Conservation (phyloP, 2,329 filamentous ascomycete species). For the Exserohilum turcica region DNA sequence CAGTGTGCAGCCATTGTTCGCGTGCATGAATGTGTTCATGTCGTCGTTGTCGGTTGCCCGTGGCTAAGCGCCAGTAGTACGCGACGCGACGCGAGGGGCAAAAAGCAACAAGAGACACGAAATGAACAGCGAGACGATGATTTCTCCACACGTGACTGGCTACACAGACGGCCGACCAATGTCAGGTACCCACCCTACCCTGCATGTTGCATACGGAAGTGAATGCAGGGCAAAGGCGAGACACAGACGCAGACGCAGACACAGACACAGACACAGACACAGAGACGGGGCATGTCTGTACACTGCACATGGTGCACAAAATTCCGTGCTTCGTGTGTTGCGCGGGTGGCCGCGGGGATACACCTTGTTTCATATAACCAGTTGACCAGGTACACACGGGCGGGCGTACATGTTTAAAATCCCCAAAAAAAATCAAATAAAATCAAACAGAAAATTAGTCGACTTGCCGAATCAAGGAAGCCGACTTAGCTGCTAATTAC, state of each 20-base stretch:
- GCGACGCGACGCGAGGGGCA: too few species aligned
- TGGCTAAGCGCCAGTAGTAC: too few species aligned
- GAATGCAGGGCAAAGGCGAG: background rate
- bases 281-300: too few species aligned
- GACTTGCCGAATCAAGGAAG: constrained; percentile 6
- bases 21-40: too few species aligned
- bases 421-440: too few species aligned
- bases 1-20: background rate
- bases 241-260: too few species aligned
- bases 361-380: background rate
- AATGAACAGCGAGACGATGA: background rate
- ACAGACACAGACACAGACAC: too few species aligned
- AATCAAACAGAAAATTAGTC: too few species aligned
- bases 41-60: too few species aligned
- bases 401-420: too few species aligned
- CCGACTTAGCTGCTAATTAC: constrained; percentile 18
- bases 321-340: background rate
- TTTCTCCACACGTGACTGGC: background rate
- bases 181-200: constrained; percentile 4
- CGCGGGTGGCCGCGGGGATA: background rate
- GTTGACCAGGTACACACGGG: too few species aligned
- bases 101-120: background rate
- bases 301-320: too few species aligned
- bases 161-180: background rate
- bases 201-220: constrained; percentile 11